Conservation (phyloP, 2,329 filamentous ascomycete genomes). For the Curvularia lunata region DNA sequence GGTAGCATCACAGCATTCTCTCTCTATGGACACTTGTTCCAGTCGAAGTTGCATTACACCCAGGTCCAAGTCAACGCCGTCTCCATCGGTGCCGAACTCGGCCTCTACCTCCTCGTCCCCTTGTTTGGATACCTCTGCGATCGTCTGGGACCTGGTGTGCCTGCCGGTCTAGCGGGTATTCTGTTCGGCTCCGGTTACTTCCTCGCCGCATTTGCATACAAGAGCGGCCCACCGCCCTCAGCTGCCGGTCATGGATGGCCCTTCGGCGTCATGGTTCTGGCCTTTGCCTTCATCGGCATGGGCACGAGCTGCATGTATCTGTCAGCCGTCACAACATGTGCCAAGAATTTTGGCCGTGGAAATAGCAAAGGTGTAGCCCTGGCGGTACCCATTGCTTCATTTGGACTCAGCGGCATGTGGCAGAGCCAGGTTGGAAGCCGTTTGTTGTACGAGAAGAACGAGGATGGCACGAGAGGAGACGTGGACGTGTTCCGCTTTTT, state of each 20-base stretch:
- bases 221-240: slow-evolving; percentile 61
- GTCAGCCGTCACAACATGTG: slow-evolving; percentile 88
- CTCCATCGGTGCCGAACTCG: slow-evolving; percentile 83
- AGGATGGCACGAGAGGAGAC: slow-evolving; percentile 66
- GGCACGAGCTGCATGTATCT: slow-evolving; percentile 91
- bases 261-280: slow-evolving; percentile 81
- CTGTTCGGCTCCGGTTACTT: slow-evolving; percentile 84
- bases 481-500: slow-evolving; percentile 86
- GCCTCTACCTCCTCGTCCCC: slow-evolving; percentile 91
- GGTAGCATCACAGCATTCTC: slow-evolving; percentile 94
- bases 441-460: slow-evolving; percentile 72
- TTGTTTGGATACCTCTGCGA: slow-evolving; percentile 91
- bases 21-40: slow-evolving; percentile 89
- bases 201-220: slow-evolving; percentile 80
- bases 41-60: slow-evolving; percentile 82
- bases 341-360: slow-evolving; percentile 95
- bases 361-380: slow-evolving; percentile 87
- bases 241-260: slow-evolving; percentile 67
- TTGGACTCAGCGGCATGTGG: slow-evolving; percentile 95
- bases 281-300: slow-evolving; percentile 82
- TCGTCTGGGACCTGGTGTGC: slow-evolving; percentile 77
- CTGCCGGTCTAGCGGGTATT: slow-evolving; percentile 73
- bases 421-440: slow-evolving; percentile 85
- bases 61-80: slow-evolving; percentile 93
- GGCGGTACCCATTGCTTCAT: slow-evolving; percentile 87